Evolutionary conservation across 2,329 filamentous ascomycete genomes (phyloP).

Genomic region (Alternaria panax): DNA sequence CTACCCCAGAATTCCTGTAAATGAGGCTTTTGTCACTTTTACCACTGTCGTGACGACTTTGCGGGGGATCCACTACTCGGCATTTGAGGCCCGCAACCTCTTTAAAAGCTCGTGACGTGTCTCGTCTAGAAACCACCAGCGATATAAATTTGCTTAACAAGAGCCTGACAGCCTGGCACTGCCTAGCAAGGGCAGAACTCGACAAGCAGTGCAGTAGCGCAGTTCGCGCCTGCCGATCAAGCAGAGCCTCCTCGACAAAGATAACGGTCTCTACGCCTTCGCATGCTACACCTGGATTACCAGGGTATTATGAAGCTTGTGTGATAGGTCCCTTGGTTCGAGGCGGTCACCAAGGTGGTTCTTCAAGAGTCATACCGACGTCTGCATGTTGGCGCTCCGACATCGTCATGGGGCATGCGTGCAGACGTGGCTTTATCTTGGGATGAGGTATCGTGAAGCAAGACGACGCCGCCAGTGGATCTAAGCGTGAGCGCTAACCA

Average conservation of each 20-base stretch:
- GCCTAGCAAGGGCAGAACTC: neutral
- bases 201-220: conserved; percentile 11
- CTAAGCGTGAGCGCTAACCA: conserved; percentile 9
- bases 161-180: neutral
- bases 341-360: neutral
- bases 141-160: neutral
- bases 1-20: conserved; percentile 13
- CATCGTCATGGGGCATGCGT: conserved; percentile 20
- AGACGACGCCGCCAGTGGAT: conserved; percentile 28
- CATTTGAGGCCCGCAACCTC: neutral
- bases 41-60: neutral
- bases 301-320: neutral
- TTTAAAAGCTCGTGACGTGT: neutral
- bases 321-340: neutral
- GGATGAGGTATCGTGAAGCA: conserved; percentile 26
- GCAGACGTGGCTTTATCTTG: conserved; percentile 34
- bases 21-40: neutral
- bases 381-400: conserved; percentile 11
- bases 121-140: conserved; percentile 4
- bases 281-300: neutral
- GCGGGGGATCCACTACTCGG: conserved; percentile 7
- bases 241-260: conserved; percentile 10
- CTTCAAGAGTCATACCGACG: neutral
- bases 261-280: neutral
- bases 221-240: neutral